A percentile compares a stretch with the other conserved stretches of the same genome.
Evolutionary conservation across 2,329 filamentous ascomycete genomes (phyloP).

Genomic region (Mollisiaceae sp.): DNA sequence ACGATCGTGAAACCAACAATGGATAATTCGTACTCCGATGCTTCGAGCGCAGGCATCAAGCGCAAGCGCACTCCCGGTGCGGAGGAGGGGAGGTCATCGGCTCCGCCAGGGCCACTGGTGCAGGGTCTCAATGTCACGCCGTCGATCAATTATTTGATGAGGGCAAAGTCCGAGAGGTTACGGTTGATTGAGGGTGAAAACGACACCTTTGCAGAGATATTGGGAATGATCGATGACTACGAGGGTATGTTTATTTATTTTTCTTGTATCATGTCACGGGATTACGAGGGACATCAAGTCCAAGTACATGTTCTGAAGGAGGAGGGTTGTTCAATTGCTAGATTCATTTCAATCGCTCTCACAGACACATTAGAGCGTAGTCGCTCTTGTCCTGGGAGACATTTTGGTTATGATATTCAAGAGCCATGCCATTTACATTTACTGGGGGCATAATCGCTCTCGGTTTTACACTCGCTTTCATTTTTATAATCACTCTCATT

Average conservation of each 20-base stretch:
- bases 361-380: no score
- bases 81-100: background rate
- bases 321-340: no score
- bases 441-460: no score
- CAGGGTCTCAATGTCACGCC: background rate
- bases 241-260: conserved; percentile 55
- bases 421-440: no score
- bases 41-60: background rate
- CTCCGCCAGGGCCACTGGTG: background rate
- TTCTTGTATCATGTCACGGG: conserved; percentile 7
- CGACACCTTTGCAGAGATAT: conserved; percentile 75
- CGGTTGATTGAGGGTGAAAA: conserved; percentile 58
- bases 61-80: background rate
- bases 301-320: background rate
- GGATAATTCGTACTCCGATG: background rate
- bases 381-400: no score
- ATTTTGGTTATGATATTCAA: no score
- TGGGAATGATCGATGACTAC: conserved; percentile 77
- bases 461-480: no score
- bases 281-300: background rate
- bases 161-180: conserved; percentile 51
- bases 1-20: background rate
- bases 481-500: background rate
- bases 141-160: conserved; percentile 57
- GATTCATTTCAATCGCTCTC: no score